phyloP scores from a whole-genome alignment of 2,329 filamentous ascomycete genomes.

The Aspergillus arachidicola region DNA sequence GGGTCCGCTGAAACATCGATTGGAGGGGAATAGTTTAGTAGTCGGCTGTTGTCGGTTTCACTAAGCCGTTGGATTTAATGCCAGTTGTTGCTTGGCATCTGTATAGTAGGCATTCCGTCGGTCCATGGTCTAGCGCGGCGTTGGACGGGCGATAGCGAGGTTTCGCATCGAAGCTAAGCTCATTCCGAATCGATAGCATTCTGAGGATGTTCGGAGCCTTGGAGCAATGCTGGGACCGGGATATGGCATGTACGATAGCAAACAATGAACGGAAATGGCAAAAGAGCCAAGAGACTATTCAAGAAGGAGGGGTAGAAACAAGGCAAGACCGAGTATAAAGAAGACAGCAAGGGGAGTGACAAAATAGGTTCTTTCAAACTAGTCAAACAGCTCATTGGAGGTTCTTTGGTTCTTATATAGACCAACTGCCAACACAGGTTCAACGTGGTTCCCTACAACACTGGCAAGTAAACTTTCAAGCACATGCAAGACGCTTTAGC shows the following conservation, averaged over 20 bases:
- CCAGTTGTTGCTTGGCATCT: background rate
- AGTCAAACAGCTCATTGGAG: constrained; percentile 2
- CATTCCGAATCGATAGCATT: background rate
- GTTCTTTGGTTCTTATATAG: background rate
- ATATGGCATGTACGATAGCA: background rate
- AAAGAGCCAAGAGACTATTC: background rate
- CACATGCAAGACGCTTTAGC: constrained; percentile 9
- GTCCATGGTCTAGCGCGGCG: background rate
- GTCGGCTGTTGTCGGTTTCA: background rate
- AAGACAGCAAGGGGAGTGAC: background rate
- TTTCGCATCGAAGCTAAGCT: background rate
- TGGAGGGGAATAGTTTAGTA: background rate
- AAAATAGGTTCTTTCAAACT: background rate
- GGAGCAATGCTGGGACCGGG: background rate
- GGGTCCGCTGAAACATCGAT: background rate
- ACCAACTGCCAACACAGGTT: constrained; percentile 18
- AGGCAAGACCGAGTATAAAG: background rate
- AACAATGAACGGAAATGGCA: background rate
- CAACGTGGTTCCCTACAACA: constrained; percentile 24
- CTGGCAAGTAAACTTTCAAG: background rate
- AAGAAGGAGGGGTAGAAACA: background rate
- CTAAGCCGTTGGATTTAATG: background rate
- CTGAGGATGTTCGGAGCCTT: background rate
- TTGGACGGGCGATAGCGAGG: background rate
- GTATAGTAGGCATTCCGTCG: background rate